Percentiles rank a stretch among this genome's conserved stretches.
phyloP scores from a whole-genome alignment of 768 basidiomycete genomes.

The Leucocoprinus sp. region DNA sequence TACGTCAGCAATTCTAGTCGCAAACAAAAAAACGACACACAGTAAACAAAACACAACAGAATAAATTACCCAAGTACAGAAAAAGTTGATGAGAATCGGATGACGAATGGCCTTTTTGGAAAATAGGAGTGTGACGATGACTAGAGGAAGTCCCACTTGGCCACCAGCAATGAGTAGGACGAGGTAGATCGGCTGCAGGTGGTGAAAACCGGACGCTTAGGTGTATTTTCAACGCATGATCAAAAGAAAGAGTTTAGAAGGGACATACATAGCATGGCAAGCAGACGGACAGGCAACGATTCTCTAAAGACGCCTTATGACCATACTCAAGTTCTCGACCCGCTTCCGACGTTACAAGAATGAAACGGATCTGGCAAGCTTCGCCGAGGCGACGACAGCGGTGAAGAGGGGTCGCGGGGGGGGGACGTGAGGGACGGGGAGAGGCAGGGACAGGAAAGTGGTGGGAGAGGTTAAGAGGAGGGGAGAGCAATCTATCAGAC shows the following conservation, averaged over 20 bases:
- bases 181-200: conserved; percentile 32
- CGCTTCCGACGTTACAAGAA: background rate
- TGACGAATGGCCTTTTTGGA: conserved; percentile 36
- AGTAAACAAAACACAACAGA: conserved; percentile 42
- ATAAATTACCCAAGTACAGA: conserved; percentile 46
- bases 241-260: background rate
- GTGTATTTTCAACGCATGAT: background rate
- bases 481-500: conserved; percentile 3
- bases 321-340: conserved; percentile 7
- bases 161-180: conserved; percentile 43
- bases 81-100: conserved; percentile 50
- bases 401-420: background rate
- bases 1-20: background rate
- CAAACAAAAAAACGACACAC: conserved; percentile 26
- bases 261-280: background rate
- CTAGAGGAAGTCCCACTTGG: conserved; percentile 40
- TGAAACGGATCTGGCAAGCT: background rate
- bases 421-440: background rate
- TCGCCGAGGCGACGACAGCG: background rate
- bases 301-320: background rate
- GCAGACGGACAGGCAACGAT: background rate
- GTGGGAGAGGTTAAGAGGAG: background rate
- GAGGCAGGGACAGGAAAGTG: background rate
- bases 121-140: conserved; percentile 36
- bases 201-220: conserved; percentile 14